These are phyloP conservation scores for Dipodascopsis uninucleata DNA, from an alignment of 805 yeast genomes.

Conservation along the genomic window DNA sequence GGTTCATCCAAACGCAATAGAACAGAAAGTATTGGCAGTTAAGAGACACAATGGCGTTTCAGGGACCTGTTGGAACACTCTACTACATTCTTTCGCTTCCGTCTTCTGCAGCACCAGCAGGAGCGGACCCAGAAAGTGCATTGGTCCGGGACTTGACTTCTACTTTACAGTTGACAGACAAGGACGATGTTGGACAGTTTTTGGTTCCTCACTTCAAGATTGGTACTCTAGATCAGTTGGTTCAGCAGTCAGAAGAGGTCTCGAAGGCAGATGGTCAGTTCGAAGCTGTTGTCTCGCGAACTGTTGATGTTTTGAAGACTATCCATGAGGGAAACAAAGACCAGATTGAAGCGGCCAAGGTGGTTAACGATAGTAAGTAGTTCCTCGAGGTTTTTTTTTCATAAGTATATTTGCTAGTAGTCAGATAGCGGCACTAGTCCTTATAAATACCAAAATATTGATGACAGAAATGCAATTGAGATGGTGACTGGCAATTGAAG, in stretches of 20 bases:
- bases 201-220: slow-evolving; percentile 82
- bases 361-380: slow-evolving; percentile 45
- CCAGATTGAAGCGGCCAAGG: slow-evolving; percentile 47
- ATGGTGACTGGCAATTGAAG: too few species aligned
- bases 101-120: slow-evolving; percentile 43
- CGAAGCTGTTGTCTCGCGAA: slow-evolving; percentile 62
- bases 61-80: slow-evolving; percentile 26
- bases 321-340: slow-evolving; percentile 45
- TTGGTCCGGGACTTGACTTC: slow-evolving; percentile 51
- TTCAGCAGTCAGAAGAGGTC: slow-evolving; percentile 86
- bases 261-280: slow-evolving; percentile 78
- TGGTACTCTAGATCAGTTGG: slow-evolving; percentile 89
- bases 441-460: slow-evolving; percentile 1
- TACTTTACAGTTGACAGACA: slow-evolving; percentile 43
- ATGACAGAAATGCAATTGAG: too few species aligned
- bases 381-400: too few species aligned
- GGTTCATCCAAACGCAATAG: too few species aligned
- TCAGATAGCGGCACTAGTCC: too few species aligned
- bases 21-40: too few species aligned
- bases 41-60: slow-evolving; percentile 28
- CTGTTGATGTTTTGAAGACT: slow-evolving; percentile 64
- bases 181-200: slow-evolving; percentile 53
- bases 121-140: slow-evolving; percentile 36
- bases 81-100: slow-evolving; percentile 45
- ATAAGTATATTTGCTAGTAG: too few species aligned